phyloP scores from a whole-genome alignment of 2,329 filamentous ascomycete species.

The Nigrospora oryzae region DNA sequence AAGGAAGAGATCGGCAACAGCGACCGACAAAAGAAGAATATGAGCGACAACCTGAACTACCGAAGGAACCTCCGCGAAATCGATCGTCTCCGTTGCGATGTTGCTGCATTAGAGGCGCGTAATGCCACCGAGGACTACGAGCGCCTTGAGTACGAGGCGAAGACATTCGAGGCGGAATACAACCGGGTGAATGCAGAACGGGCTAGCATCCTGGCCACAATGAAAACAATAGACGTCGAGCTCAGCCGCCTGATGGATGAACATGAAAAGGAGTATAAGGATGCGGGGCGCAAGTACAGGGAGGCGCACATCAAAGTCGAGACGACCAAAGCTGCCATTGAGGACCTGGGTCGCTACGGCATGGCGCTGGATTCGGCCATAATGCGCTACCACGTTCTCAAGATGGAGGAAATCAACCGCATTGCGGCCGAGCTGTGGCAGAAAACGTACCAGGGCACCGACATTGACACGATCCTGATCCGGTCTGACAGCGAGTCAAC shows the following conservation, averaged over 20 bases:
- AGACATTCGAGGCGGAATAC: conserved; percentile 56
- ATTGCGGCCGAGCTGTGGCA: conserved; percentile 97
- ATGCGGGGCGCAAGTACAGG: conserved; percentile 72
- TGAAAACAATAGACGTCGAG: conserved; percentile 80
- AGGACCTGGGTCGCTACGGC: conserved; percentile 77
- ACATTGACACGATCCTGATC: conserved; percentile 95
- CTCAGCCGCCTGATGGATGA: conserved; percentile 64
- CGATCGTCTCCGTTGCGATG: conserved; percentile 58
- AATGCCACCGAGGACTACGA: conserved; percentile 79
- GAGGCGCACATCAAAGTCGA: conserved; percentile 83
- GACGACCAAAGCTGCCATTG: conserved; percentile 86
- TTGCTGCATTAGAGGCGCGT: conserved; percentile 65
- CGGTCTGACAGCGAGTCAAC: conserved; percentile 77
- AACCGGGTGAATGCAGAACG: conserved; percentile 65
- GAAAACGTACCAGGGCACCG: conserved; percentile 91
- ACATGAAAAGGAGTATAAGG: conserved; percentile 80
- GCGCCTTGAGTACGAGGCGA: conserved; percentile 62
- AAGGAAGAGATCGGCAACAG: conserved; percentile 71
- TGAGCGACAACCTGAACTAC: conserved; percentile 81
- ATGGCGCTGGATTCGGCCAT: conserved; percentile 89
- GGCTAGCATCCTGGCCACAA: conserved; percentile 64
- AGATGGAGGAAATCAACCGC: conserved; percentile 97
- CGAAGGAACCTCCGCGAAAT: conserved; percentile 66
- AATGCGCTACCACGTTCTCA: conserved; percentile 91
- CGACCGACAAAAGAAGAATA: conserved; percentile 76